Conservation (phyloP, 805 yeast species). For the Metschnikowia colocasiae region DNA sequence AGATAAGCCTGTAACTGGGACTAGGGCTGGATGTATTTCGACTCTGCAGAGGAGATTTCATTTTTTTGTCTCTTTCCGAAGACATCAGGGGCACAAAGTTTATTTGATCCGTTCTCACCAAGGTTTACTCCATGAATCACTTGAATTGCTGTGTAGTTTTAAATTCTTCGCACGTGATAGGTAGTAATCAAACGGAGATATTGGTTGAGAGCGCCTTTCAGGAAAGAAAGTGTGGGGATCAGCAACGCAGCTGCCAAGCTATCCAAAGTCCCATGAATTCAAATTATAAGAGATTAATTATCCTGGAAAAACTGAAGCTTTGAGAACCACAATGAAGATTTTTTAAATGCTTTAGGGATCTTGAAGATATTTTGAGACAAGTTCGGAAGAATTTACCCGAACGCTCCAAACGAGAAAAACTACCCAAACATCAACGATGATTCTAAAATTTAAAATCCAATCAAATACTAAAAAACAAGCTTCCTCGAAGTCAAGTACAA, state of each 20-base stretch:
- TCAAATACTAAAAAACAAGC: not conserved
- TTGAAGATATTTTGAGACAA: too few relatives aligned
- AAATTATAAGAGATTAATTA: not conserved
- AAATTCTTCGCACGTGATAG: constrained; percentile 4
- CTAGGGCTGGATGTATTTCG: constrained; percentile 6
- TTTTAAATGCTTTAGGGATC: too few relatives aligned
- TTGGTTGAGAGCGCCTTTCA: not conserved
- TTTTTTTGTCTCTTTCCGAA: not conserved
- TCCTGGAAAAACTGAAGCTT: not conserved
- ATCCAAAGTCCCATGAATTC: too few relatives aligned
- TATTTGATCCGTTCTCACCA: not conserved
- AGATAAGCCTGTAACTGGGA: constrained; percentile 19
- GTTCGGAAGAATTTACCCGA: not conserved
- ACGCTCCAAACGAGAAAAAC: not conserved
- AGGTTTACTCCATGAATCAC: constrained; percentile 1
- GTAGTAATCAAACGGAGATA: not conserved
- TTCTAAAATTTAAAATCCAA: not conserved
- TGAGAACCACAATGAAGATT: not conserved
- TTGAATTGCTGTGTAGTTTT: not conserved
- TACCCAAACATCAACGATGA: not conserved
- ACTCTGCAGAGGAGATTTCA: not conserved
- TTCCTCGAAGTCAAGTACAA: not conserved
- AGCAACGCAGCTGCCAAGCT: not conserved
- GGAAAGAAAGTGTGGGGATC: not conserved
- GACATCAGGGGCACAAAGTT: not conserved